Conservation (phyloP, 2,329 filamentous ascomycete genomes). For the Trichoderma atrobrunneum region DNA sequence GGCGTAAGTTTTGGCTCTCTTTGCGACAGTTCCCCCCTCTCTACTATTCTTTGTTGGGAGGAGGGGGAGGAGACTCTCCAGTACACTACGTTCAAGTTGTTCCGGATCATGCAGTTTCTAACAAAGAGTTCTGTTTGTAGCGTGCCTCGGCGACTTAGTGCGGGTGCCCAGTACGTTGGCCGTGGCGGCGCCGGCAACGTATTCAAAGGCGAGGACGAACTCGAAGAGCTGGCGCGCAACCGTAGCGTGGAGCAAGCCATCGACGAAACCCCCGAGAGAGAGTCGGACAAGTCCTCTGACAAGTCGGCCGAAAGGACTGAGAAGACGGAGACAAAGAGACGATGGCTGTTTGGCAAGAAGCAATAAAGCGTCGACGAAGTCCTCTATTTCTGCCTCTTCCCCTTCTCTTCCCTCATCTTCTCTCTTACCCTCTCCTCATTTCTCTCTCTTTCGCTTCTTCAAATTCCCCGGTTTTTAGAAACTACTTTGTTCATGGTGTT, state of each 20-base stretch:
- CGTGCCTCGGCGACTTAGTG: constrained; percentile 54
- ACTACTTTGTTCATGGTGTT: neutral
- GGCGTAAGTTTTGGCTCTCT: constrained; percentile 47
- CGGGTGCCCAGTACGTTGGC: constrained; percentile 63
- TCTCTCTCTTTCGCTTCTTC: neutral
- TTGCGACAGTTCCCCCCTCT: neutral
- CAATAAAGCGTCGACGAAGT: neutral
- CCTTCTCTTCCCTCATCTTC: neutral
- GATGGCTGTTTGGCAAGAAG: constrained; percentile 16
- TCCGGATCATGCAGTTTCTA: neutral
- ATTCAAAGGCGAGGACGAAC: constrained; percentile 47
- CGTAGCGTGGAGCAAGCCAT: constrained; percentile 34
- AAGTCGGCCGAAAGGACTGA: constrained; percentile 12
- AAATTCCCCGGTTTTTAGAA: neutral
- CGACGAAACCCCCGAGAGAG: constrained; percentile 29
- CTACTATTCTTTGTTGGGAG: neutral
- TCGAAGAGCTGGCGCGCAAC: constrained; percentile 30
- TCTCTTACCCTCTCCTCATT: neutral
- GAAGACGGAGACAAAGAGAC: constrained; percentile 19
- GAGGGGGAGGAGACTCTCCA: neutral
- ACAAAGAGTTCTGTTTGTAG: constrained; percentile 32
- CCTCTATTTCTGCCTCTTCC: neutral
- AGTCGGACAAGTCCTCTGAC: neutral
- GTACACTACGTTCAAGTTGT: neutral
- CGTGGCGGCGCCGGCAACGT: constrained; percentile 75